A percentile compares a stretch with the other conserved stretches of the same genome.
Evolutionary conservation across 495 filamentous ascomycete genomes (phyloP).

Genomic region (Hyaloscypha finlandica): DNA sequence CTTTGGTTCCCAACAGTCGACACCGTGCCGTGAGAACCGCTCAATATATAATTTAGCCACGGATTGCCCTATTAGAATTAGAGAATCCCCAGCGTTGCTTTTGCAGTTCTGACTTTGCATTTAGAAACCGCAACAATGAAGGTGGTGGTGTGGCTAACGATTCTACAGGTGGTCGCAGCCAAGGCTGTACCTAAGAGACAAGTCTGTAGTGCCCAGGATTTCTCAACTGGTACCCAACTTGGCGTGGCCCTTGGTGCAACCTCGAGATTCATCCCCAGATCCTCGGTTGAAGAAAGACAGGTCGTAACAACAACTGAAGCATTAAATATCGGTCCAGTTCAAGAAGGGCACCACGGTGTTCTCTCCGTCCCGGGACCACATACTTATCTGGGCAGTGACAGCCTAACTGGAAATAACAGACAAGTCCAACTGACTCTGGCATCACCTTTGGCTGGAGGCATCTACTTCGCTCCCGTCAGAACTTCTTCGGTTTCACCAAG

Average conservation of each 20-base stretch:
- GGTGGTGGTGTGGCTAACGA: neutral
- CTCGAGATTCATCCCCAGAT: neutral
- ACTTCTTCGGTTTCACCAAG: slow-evolving; percentile 23
- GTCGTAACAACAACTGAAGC: neutral
- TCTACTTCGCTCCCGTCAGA: slow-evolving; percentile 12
- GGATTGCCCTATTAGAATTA: neutral
- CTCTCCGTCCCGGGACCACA: neutral
- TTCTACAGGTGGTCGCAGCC: slow-evolving; percentile 30
- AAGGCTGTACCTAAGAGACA: neutral
- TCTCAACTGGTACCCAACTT: neutral
- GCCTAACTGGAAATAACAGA: no score
- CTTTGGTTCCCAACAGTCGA: neutral
- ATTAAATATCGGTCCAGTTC: neutral
- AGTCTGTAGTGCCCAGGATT: neutral
- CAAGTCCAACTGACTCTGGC: neutral
- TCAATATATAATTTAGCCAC: neutral
- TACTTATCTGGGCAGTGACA: neutral
- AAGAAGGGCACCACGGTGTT: neutral
- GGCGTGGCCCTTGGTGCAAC: neutral
- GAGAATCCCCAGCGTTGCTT: neutral
- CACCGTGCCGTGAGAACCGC: neutral
- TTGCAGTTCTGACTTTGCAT: neutral
- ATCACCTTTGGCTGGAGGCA: slow-evolving; percentile 21
- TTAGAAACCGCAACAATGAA: neutral
- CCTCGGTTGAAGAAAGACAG: neutral